These are phyloP conservation scores for Apium graveolens DNA, from an alignment of 129 eudicot genomes.

Conservation along the genomic window DNA sequence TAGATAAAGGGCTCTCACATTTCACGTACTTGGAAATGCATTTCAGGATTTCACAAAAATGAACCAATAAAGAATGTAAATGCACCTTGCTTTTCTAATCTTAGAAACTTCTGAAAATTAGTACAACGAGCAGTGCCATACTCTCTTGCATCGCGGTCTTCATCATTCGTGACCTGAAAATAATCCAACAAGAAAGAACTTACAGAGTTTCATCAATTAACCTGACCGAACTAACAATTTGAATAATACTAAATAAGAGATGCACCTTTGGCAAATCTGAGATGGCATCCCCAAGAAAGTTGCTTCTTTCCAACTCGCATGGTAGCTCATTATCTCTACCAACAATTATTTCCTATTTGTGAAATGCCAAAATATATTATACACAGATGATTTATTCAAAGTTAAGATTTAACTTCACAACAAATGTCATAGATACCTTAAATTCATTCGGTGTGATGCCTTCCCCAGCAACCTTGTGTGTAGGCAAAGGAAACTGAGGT, in stretches of 20 bases:
- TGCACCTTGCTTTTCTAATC: slow-evolving; percentile 49
- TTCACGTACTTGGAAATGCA: neutral
- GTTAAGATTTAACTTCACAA: neutral
- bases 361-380: neutral
- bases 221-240: neutral
- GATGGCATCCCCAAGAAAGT: slow-evolving; percentile 56
- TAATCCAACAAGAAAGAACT: neutral
- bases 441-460: slow-evolving; percentile 46
- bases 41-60: neutral
- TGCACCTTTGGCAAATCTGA: slow-evolving; percentile 62
- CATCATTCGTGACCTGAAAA: slow-evolving; percentile 45
- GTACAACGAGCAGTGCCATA: slow-evolving; percentile 37
- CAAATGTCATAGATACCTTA: slow-evolving; percentile 29
- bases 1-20: neutral
- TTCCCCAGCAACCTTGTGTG: slow-evolving; percentile 47
- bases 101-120: slow-evolving; percentile 42
- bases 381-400: neutral
- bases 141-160: slow-evolving; percentile 42
- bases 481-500: slow-evolving; percentile 69
- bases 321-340: slow-evolving; percentile 30
- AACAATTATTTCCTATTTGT: slow-evolving; percentile 37
- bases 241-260: neutral
- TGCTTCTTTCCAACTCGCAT: slow-evolving; percentile 27
- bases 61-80: neutral
- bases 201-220: neutral